These are phyloP conservation scores for Oenanthe javanica DNA, from an alignment of 140 eudicot genomes.

Conservation along the genomic window DNA sequence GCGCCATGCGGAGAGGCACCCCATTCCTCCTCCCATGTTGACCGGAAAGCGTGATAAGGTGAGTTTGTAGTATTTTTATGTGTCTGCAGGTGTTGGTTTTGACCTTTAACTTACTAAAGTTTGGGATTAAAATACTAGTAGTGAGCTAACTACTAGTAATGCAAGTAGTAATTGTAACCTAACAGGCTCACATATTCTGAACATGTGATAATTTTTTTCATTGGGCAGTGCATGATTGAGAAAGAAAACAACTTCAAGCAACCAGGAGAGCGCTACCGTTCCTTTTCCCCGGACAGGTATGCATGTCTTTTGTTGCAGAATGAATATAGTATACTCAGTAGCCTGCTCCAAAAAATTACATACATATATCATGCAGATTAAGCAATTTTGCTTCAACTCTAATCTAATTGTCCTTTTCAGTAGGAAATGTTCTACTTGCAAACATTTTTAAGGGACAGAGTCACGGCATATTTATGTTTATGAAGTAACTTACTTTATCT, in stretches of 20 bases:
- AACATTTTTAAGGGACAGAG: not conserved
- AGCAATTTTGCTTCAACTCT: not conserved
- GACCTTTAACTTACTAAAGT: not conserved
- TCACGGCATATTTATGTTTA: not conserved
- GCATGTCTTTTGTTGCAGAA: not conserved
- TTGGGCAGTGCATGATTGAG: conserved; percentile 46
- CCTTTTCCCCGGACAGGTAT: conserved; percentile 60
- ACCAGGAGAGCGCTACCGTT: conserved; percentile 83
- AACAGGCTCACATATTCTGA: not conserved
- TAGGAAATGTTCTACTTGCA: not conserved
- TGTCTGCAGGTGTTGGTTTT: not conserved
- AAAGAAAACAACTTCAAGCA: conserved; percentile 87
- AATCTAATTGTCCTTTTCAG: not conserved
- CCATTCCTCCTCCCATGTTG: conserved; percentile 50
- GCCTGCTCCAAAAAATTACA: no score
- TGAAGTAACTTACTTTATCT: not conserved
- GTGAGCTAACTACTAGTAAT: not conserved
- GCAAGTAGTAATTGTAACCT: no score
- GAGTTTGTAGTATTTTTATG: not conserved
- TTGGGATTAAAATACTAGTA: not conserved
- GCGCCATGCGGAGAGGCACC: conserved; percentile 71
- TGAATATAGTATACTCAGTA: not conserved
- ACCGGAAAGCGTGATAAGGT: conserved; percentile 85
- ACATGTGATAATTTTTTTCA: not conserved
- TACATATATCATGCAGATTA: not conserved